Conservation (phyloP, 371 early-diverging fungal genomes). For the Dipsacomyces acuminosporus region DNA sequence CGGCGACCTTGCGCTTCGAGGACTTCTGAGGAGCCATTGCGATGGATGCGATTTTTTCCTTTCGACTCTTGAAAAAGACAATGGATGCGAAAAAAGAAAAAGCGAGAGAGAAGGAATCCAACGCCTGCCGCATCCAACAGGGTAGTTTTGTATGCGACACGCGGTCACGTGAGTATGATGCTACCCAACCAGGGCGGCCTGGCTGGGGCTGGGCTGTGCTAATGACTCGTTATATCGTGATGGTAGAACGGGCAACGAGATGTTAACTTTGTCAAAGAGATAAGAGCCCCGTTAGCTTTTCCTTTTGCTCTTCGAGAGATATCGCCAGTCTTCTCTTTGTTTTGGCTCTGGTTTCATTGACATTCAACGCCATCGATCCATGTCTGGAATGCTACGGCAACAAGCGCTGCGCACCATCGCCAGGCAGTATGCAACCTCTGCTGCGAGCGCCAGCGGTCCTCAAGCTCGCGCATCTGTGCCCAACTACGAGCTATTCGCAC, state of each 20-base stretch:
- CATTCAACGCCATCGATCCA: no score
- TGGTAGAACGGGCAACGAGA: no score
- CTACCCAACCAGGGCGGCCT: no score
- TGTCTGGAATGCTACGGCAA: constrained; percentile 42
- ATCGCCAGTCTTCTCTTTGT: no score
- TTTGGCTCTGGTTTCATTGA: no score
- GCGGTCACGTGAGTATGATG: no score
- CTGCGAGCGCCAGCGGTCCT: constrained; percentile 15
- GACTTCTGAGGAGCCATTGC: constrained; percentile 47
- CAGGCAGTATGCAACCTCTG: constrained; percentile 27
- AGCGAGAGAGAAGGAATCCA: neutral
- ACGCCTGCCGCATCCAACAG: neutral
- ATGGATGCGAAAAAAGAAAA: constrained; percentile 16
- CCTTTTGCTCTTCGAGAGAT: no score
- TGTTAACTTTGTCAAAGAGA: no score
- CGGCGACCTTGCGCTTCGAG: constrained; percentile 83
- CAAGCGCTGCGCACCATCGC: constrained; percentile 17
- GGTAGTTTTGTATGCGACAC: no score
- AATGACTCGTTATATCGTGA: no score
- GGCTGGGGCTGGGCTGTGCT: no score
- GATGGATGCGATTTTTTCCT: neutral
- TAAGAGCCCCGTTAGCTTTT: no score
- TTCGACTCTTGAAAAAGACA: neutral
- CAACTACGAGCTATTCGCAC: constrained; percentile 39
- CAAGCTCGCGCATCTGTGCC: constrained; percentile 44